Base-by-base conservation (phyloP, 371 early-diverging fungal species). In the Rhizopus stolonifer region DNA sequence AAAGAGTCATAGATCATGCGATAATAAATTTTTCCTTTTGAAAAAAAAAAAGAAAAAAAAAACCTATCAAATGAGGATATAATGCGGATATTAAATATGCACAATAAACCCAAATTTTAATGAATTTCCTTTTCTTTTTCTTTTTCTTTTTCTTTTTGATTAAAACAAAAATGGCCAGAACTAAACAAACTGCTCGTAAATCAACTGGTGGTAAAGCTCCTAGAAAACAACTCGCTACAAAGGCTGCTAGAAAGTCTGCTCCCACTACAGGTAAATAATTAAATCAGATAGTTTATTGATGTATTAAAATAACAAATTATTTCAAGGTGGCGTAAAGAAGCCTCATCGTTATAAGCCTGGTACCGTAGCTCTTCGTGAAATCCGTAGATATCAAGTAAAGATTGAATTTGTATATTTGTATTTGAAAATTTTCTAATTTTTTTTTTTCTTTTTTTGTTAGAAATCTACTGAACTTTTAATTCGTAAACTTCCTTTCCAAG, bases 181-280 rank as follows among this genome's bases (percentile, higher is more conserved):
- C 96, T 60, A 94, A 95, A 83, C 95, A 96, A 77, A 96, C 97
- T 62, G 97, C 98, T 60, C 91, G 96, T 78, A 98, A 98, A 82
- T 93, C 95, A 47, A 95, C 96, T 64, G 98, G 98, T 68, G 96
- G 98, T 68, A 98, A 98, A 72, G 91, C 93, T 17, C 97, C 98
- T 48, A 81, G 93, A 69, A 96, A 96, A 80, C 95, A 95, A 76
- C 83, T 97, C 50, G 94, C 95, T 59, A 94, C 95, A 66, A 96
- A 98, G 80, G 93, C 96, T 24, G 71, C 71, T 24, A 63, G 74
- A 60, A 71, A 71, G 46, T 67, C 68, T 21, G 71, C 71, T 10
- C 71, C 71, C 32, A 59, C 65, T 14, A 67, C 71, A 25, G 71
- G 65, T 59, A 59, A 53, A 17, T 13, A 10, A 33, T 23, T 38